These are phyloP conservation scores for Aspergillus saccharolyticus DNA, from an alignment of 495 filamentous ascomycete species.

Conservation along the genomic window DNA sequence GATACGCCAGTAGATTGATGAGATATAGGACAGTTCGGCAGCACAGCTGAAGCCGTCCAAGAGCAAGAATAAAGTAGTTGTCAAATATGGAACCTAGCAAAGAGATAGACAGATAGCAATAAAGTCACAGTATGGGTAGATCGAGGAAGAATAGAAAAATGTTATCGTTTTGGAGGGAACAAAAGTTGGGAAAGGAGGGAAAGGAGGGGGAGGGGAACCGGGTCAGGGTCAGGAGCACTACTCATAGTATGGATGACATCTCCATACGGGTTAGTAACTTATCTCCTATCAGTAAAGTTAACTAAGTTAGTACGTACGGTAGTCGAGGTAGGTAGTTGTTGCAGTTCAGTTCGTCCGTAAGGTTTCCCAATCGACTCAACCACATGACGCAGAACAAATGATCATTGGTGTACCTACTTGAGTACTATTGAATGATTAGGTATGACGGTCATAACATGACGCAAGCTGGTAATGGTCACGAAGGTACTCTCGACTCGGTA, in stretches of 20 bases:
- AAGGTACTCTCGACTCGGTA: background rate
- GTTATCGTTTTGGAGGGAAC: background rate
- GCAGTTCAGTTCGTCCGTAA: background rate
- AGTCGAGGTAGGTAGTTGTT: no score
- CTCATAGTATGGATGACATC: constrained; percentile 23
- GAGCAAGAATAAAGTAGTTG: background rate
- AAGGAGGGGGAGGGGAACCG: constrained; percentile 21
- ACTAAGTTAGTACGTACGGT: background rate
- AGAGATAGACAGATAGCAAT: background rate
- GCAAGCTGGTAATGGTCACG: constrained; percentile 1
- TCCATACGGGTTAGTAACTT: constrained; percentile 12
- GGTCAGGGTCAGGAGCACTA: constrained; percentile 25
- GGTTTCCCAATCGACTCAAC: constrained; percentile 1
- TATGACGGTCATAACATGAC: constrained; percentile 5
- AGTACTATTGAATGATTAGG: background rate
- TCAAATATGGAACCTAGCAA: constrained; percentile 1
- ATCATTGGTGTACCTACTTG: constrained; percentile 4
- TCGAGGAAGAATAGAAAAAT: constrained; percentile 1
- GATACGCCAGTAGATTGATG: constrained; percentile 17
- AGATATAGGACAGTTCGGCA: constrained; percentile 16
- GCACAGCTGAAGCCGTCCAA: constrained; percentile 19
- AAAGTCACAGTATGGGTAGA: background rate
- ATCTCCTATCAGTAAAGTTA: constrained; percentile 1
- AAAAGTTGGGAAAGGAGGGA: constrained; percentile 14
- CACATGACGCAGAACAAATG: constrained; percentile 12